phyloP scores from a whole-genome alignment of 306 rosid genomes.

The Prunus fruticosa region DNA sequence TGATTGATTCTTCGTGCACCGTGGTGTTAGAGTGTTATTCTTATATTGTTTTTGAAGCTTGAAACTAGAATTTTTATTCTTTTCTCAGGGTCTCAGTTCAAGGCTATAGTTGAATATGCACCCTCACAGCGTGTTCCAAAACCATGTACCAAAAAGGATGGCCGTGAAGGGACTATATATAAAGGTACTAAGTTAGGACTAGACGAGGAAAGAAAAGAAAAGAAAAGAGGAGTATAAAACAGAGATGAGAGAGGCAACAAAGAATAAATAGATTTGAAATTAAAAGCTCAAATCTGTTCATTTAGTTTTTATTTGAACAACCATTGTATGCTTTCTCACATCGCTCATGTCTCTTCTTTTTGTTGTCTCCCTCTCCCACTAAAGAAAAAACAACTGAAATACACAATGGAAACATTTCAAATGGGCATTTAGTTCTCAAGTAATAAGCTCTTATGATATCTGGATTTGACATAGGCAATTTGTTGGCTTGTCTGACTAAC shows the following conservation, averaged over 20 bases:
- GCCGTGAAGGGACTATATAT: slow-evolving; percentile 84
- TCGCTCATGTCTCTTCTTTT: neutral
- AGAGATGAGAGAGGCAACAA: neutral
- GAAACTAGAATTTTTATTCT: neutral
- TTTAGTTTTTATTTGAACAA: neutral
- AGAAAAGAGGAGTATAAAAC: neutral
- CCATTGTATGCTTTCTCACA: neutral
- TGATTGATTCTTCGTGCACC: neutral
- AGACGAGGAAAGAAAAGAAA: neutral
- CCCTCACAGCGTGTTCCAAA: slow-evolving; percentile 91
- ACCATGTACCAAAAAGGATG: slow-evolving; percentile 58
- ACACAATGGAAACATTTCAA: neutral
- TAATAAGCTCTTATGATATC: neutral
- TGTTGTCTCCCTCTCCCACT: neutral
- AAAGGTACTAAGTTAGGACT: slow-evolving; percentile 49
- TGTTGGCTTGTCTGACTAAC: slow-evolving; percentile 9
- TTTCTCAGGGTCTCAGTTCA: slow-evolving; percentile 68
- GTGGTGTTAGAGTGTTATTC: neutral
- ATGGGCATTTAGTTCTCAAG: neutral
- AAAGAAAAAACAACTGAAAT: neutral
- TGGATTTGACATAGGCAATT: neutral
- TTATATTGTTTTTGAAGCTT: slow-evolving; percentile 1
- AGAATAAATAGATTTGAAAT: neutral
- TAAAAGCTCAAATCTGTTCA: no score
- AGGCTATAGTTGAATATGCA: slow-evolving; percentile 83